Conservation (phyloP, 2,329 filamentous ascomycete species). For the Aspergillus japonicus region DNA sequence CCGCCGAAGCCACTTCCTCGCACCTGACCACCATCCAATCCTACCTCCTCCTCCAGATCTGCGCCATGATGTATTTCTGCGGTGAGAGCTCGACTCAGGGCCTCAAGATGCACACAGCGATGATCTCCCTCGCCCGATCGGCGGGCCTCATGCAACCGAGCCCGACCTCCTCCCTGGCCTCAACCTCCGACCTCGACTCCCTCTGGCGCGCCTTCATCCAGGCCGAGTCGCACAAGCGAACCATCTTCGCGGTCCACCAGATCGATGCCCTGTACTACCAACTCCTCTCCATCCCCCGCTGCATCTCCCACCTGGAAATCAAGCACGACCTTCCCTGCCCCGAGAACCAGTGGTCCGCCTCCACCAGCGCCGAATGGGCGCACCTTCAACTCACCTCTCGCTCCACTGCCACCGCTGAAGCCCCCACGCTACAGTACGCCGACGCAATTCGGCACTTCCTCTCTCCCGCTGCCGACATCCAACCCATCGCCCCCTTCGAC, state of each 20-base stretch:
- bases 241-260: too few species aligned
- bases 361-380: constrained; percentile 35
- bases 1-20: constrained; percentile 11
- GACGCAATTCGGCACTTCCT: too few species aligned
- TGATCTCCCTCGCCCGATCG: constrained; percentile 41
- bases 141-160: constrained; percentile 38
- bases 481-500: constrained; percentile 37
- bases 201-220: too few species aligned
- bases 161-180: constrained; percentile 16
- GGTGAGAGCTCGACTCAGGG: constrained; percentile 36
- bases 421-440: too few species aligned
- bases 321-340: constrained; percentile 47
- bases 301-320: constrained; percentile 42
- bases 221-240: too few species aligned
- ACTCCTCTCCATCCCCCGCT: constrained; percentile 33
- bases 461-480: constrained; percentile 1
- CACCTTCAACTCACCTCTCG: constrained; percentile 15
- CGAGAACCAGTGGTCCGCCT: constrained; percentile 39
- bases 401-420: too few species aligned
- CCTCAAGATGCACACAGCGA: constrained; percentile 42
- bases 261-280: constrained; percentile 46
- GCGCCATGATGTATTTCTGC: constrained; percentile 47
- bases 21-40: constrained; percentile 37
- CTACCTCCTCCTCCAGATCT: constrained; percentile 43
- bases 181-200: constrained; percentile 27